Base-by-base conservation (phyloP, 2,329 filamentous ascomycete species). In the Colletotrichum nymphaeae region DNA sequence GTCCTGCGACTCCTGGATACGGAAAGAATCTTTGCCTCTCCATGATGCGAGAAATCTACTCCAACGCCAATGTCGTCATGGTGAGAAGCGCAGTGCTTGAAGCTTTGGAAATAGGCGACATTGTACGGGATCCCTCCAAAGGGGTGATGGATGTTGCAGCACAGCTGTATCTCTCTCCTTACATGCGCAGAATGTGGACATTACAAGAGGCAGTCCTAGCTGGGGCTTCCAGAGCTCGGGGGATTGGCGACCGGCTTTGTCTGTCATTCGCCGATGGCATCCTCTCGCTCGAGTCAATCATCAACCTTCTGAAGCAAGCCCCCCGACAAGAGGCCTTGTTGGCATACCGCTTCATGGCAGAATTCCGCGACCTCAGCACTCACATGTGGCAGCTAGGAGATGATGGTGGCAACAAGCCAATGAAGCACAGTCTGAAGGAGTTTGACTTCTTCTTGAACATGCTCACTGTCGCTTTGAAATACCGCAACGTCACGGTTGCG, bases 171-270 rank as follows among this genome's bases (percentile, higher is more conserved):
- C 65, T 66, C 0, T 72, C 69, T 9, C 69, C 69, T 0, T 72
- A 65, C 49, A 72, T 72, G 69, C 63, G 69, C 8, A 57, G 69
- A 14, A 72, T 72, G 69, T 72, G 69, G 69, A 72, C 69, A 11
- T 49, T 72, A 7, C 64, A 72, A 32, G 69, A 72, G n/a, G 69
- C 64, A n/a, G 64, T 72, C 12, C 57, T 72, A 3, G 64, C 69
- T 14, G 65, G 69, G 2, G 42, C 63, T 12, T 63, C 49, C 0
- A 57, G 22, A 24, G 49, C 37, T 22, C 4, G 64, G 14, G 69
- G 69, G 1, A 24, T 49, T 8, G 69, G 69, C 12, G 69, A 63
- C 32, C 28, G 69, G 12, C 64, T 72, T 5, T 68, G 56, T 56
- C 56, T 72, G 12, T 32, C 42, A 9, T 72, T 72, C 56, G 12